Base-by-base conservation (phyloP, 1,139 yeast genomes). In the Debaryomyces coudertii region DNA sequence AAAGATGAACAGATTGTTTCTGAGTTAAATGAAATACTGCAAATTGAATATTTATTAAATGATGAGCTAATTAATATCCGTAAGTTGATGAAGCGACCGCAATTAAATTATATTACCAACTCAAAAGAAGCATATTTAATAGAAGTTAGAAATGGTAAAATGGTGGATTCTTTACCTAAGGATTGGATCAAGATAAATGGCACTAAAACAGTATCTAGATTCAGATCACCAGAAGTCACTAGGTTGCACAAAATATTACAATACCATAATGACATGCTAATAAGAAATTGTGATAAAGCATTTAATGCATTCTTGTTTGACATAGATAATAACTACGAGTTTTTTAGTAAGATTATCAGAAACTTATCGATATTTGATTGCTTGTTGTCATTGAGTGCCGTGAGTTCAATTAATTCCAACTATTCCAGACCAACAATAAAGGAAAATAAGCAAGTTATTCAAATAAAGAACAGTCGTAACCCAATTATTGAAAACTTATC, bases 121-220 rank as follows among this genome's bases (percentile, higher is more conserved):
- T 75, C 79, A 42, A 83, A 82, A 46, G 87, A 84, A 33, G 83
- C 88, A 0, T 85, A 85, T 56, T 67, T 90, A 33, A 76, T 93
- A 18, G 97, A 90, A 57, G 83, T 92, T 0, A 68, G 88, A 41
- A 83, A 84, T 52, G 71, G 80, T 1, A 80, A 67, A 41, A 62
- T 79, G 41, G 73, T 79, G 4, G 79, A 77, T 43, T 65, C 68
- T 2, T 65, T 90, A 1, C 97, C 98, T 0, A 54, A 67, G 1
- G 82, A 80, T 47, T 93, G 97, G 96, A 68, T 85, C 8, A 83
- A 88, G 53, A 79, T 87, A 31, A 86, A 80, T 55, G 85, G 87
- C 6, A 89, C 96, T 0, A 82, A 82, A 49, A 66, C 82, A 2
- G 83, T 88, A 2, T 80, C 90, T 2, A 69, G 97, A 47, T 92